Evolutionary conservation across 2,329 filamentous ascomycete species (phyloP).

Genomic region (Cytospora piceicola): DNA sequence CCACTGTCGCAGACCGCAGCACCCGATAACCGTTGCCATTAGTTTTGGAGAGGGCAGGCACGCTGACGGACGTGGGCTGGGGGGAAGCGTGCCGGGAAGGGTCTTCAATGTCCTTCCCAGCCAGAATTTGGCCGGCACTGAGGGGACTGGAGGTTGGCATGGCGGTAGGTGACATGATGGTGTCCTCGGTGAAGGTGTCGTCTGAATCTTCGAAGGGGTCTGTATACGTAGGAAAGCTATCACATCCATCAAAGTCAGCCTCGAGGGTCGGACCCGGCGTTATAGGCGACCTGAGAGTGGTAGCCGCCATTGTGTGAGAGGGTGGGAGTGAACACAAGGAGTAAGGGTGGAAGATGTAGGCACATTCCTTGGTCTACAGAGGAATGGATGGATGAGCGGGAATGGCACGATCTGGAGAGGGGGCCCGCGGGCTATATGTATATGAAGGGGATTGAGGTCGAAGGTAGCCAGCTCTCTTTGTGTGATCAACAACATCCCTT

Average conservation of each 20-base stretch:
- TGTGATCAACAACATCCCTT: slow-evolving; percentile 20
- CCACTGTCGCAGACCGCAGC: slow-evolving; percentile 85
- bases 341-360: background rate
- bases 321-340: background rate
- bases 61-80: slow-evolving; percentile 82
- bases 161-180: slow-evolving; percentile 37
- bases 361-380: slow-evolving; percentile 5
- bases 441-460: background rate
- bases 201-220: slow-evolving; percentile 39
- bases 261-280: slow-evolving; percentile 36
- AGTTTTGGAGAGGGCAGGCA: slow-evolving; percentile 59
- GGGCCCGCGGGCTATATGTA: slow-evolving; percentile 21
- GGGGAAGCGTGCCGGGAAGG: slow-evolving; percentile 74
- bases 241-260: slow-evolving; percentile 38
- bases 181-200: slow-evolving; percentile 33
- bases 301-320: slow-evolving; percentile 18
- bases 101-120: slow-evolving; percentile 40
- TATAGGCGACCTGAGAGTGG: slow-evolving; percentile 16
- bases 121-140: slow-evolving; percentile 35
- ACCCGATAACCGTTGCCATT: slow-evolving; percentile 70
- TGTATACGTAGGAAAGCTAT: slow-evolving; percentile 42
- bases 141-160: slow-evolving; percentile 26
- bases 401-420: background rate
- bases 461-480: slow-evolving; percentile 4
- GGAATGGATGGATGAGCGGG: background rate